These are phyloP conservation scores for Albifimbria verrucaria DNA, from an alignment of 2,329 filamentous ascomycete genomes.

Conservation along the genomic window DNA sequence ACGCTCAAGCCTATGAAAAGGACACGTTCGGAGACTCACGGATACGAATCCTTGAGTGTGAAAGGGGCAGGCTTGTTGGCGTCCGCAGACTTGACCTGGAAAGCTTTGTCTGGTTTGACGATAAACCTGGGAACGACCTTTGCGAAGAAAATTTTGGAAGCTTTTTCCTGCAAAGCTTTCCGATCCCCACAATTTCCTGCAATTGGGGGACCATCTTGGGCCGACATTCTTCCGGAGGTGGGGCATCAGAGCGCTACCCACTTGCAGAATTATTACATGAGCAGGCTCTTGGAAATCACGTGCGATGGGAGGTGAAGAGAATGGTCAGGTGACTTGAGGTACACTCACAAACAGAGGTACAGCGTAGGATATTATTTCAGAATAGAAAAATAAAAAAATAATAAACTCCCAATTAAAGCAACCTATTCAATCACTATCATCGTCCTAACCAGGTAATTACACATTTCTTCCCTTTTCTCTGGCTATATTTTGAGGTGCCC, in stretches of 20 bases:
- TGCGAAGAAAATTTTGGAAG: slow-evolving; percentile 38
- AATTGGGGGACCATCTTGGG: slow-evolving; percentile 19
- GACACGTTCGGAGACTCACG: slow-evolving; percentile 15
- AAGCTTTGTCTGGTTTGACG: slow-evolving; percentile 23
- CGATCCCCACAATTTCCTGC: slow-evolving; percentile 7
- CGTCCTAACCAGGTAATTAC: too few relatives aligned
- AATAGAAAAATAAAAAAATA: too few relatives aligned
- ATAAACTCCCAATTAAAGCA: too few relatives aligned
- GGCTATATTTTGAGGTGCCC: slow-evolving; percentile 6
- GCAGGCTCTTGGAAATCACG: slow-evolving; percentile 14
- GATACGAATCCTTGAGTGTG: slow-evolving; percentile 16
- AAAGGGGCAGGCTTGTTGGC: slow-evolving; percentile 23
- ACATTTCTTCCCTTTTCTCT: slow-evolving; percentile 6
- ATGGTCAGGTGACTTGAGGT: slow-evolving; percentile 18
- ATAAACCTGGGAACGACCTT: slow-evolving; percentile 20
- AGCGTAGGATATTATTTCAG: neutral
- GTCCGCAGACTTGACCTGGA: slow-evolving; percentile 25
- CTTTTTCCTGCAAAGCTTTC: slow-evolving; percentile 16
- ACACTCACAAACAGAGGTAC: slow-evolving; percentile 3
- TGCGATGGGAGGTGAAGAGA: slow-evolving; percentile 7
- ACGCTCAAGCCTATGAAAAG: slow-evolving; percentile 14
- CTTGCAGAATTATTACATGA: neutral
- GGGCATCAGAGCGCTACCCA: neutral
- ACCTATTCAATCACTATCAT: too few relatives aligned
- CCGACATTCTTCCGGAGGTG: slow-evolving; percentile 13